phyloP scores from a whole-genome alignment of 495 filamentous ascomycete genomes.

The Polyplosphaeria fusca region DNA sequence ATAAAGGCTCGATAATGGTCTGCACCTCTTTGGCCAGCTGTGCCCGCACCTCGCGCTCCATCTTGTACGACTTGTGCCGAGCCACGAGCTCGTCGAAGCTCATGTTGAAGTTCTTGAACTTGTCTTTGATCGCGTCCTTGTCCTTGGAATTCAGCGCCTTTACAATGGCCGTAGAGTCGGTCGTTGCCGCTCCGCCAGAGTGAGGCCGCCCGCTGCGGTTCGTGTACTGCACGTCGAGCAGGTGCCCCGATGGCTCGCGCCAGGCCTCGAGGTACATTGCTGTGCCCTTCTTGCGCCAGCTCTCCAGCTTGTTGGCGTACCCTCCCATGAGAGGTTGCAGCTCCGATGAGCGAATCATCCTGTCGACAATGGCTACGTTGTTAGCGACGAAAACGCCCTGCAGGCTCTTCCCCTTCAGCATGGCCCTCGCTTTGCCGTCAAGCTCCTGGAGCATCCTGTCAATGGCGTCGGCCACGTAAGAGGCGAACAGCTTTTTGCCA shows the following conservation, averaged over 20 bases:
- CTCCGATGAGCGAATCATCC: conserved; percentile 79
- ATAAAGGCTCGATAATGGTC: conserved; percentile 87
- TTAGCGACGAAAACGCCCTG: conserved; percentile 92
- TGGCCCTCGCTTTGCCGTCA: conserved; percentile 67
- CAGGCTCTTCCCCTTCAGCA: conserved; percentile 73
- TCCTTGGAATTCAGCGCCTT: conserved; percentile 82
- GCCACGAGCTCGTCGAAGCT: conserved; percentile 83
- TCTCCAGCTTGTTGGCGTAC: conserved; percentile 59
- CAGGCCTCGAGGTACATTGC: conserved; percentile 82
- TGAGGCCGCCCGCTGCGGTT: conserved; percentile 65
- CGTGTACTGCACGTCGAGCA: conserved; percentile 92
- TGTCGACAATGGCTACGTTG: conserved; percentile 78
- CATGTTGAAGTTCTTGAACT: conserved; percentile 87
- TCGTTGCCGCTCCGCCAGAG: conserved; percentile 58
- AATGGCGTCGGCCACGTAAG: conserved; percentile 82
- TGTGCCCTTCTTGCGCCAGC: conserved; percentile 81
- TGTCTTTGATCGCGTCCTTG: conserved; percentile 92
- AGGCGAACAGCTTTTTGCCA: conserved; percentile 79
- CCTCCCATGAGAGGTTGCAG: conserved; percentile 67
- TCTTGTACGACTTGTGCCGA: conserved; percentile 74
- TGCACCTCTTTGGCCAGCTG: conserved; percentile 79
- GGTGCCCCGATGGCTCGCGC: conserved; percentile 77
- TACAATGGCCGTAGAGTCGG: conserved; percentile 76
- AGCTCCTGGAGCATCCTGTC: conserved; percentile 73
- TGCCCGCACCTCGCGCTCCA: conserved; percentile 79